Evolutionary conservation across 148 eudicot species (phyloP).

Genomic region (Pharnaceum exiguum): DNA sequence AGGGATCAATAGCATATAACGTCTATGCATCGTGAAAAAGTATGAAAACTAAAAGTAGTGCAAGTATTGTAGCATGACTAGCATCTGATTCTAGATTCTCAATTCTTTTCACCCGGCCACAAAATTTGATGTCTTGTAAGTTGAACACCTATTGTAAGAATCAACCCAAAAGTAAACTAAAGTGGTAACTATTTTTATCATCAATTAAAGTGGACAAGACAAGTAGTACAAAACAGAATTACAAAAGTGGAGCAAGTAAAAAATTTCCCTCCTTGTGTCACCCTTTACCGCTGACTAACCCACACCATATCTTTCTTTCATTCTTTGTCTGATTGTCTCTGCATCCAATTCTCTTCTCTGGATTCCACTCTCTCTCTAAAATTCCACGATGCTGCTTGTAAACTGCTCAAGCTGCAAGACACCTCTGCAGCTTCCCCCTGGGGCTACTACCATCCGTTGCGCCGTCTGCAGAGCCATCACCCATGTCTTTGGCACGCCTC

Average conservation of each 20-base stretch:
- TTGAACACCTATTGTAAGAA: no score
- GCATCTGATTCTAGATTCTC: no score
- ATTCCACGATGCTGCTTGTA: slow-evolving; percentile 46
- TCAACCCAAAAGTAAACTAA: background rate
- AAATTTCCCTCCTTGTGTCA: background rate
- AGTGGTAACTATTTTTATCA: background rate
- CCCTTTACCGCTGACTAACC: background rate
- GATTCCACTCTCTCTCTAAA: background rate
- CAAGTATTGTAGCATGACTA: no score
- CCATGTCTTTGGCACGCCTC: slow-evolving; percentile 49
- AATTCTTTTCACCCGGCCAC: no score
- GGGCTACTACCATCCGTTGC: slow-evolving; percentile 72
- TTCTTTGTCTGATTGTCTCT: background rate
- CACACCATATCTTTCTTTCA: background rate
- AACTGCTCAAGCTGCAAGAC: slow-evolving; percentile 73
- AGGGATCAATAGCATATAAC: no score
- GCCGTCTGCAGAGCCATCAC: slow-evolving; percentile 69
- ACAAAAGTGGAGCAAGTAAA: background rate
- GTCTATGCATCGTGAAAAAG: no score
- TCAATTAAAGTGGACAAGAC: background rate
- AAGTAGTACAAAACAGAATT: background rate
- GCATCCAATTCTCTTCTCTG: background rate
- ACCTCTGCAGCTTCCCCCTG: slow-evolving; percentile 68
- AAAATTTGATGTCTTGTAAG: no score
- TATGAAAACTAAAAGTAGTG: no score